Conservation (phyloP, 139 green algal species). For the Picocystis salinarum region DNA sequence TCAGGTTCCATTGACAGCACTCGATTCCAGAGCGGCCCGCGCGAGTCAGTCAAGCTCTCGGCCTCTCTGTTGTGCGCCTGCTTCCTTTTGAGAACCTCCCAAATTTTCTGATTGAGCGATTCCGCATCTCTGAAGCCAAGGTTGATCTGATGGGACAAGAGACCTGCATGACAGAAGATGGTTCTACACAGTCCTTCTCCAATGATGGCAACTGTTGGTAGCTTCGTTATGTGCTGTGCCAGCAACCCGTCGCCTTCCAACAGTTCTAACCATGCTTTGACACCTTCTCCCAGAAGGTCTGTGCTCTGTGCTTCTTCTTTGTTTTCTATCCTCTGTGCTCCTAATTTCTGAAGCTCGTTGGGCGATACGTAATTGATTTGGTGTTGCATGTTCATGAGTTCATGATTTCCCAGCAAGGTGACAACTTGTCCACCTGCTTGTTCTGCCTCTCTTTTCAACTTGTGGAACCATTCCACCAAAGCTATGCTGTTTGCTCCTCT, state of each 20-base stretch:
- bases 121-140: background rate
- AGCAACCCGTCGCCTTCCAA: slow-evolving; percentile 1
- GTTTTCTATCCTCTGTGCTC: background rate
- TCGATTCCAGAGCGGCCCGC: no score
- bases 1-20: background rate
- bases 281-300: background rate
- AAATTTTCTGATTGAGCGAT: background rate
- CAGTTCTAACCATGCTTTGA: background rate
- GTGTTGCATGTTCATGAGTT: slow-evolving; percentile 11
- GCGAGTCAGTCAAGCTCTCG: no score
- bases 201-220: background rate
- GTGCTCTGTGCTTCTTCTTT: background rate
- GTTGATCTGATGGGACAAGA: slow-evolving; percentile 2
- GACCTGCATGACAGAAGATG: slow-evolving; percentile 15
- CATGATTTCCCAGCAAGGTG: slow-evolving; percentile 14
- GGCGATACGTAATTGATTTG: background rate
- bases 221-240: background rate
- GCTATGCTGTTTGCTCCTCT: slow-evolving; percentile 8
- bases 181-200: slow-evolving; percentile 8
- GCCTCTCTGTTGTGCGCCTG: background rate
- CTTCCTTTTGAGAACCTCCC: background rate
- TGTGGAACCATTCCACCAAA: slow-evolving; percentile 6
- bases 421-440: slow-evolving; percentile 8
- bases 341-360: no score
- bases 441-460: slow-evolving; percentile 7